Percentiles rank a stretch among this genome's conserved stretches.
These are phyloP conservation scores for Simplicillium sp. DNA, from an alignment of 2,329 filamentous ascomycete species.

Conservation along the genomic window DNA sequence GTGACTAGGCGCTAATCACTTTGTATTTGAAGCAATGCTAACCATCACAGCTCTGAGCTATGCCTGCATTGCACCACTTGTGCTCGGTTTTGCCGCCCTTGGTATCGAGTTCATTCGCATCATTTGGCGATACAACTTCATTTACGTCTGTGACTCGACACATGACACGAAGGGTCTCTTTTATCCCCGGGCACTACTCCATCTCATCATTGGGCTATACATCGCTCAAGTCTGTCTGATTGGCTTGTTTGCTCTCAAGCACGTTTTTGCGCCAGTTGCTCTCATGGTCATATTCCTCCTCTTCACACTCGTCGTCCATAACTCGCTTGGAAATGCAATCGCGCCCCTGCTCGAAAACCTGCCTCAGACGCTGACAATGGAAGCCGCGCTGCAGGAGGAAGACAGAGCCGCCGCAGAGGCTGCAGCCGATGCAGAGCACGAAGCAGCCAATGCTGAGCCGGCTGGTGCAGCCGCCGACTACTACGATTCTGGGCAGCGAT, in stretches of 20 bases:
- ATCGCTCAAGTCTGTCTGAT: constrained; percentile 75
- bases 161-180: constrained; percentile 84
- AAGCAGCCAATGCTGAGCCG: constrained; percentile 10
- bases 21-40: neutral
- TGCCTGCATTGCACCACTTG: constrained; percentile 75
- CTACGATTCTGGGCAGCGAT: constrained; percentile 22
- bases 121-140: constrained; percentile 81
- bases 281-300: constrained; percentile 70
- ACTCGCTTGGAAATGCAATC: constrained; percentile 64
- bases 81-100: constrained; percentile 71
- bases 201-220: constrained; percentile 77
- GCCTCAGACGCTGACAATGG: constrained; percentile 58
- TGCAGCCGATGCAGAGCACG: constrained; percentile 12
- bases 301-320: constrained; percentile 67
- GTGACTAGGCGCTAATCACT: constrained; percentile 3
- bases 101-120: constrained; percentile 77
- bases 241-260: constrained; percentile 68
- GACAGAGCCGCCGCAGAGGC: constrained; percentile 36
- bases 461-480: constrained; percentile 22
- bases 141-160: constrained; percentile 74
- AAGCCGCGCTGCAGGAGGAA: constrained; percentile 35
- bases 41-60: constrained; percentile 61
- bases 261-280: constrained; percentile 58
- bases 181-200: constrained; percentile 80
- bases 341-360: constrained; percentile 69